These are phyloP conservation scores for Marasmius tenuissimus DNA, from an alignment of 1,284 basidiomycete species.

Conservation along the genomic window DNA sequence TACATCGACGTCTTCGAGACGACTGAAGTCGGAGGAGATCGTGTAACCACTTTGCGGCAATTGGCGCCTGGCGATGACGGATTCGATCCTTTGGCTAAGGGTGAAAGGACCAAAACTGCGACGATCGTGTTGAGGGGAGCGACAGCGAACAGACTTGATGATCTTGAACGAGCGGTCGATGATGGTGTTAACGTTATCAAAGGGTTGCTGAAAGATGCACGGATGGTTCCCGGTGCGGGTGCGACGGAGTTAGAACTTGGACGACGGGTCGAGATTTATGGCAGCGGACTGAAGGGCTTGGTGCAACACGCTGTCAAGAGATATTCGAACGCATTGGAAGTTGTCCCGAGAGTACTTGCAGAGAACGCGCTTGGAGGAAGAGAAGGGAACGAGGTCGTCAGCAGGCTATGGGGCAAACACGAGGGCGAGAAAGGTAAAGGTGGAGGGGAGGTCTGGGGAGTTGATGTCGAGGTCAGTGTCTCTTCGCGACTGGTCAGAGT, in stretches of 20 bases:
- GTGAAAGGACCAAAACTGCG: constrained; percentile 80
- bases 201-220: constrained; percentile 85
- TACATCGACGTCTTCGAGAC: constrained; percentile 94
- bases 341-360: constrained; percentile 90
- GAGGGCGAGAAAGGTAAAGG: constrained; percentile 56
- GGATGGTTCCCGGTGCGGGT: constrained; percentile 93
- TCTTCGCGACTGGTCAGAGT: constrained; percentile 8
- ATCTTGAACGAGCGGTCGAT: constrained; percentile 94
- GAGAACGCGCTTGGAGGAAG: constrained; percentile 93
- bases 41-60: constrained; percentile 95
- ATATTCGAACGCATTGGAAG: constrained; percentile 90
- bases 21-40: constrained; percentile 95
- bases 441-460: constrained; percentile 67
- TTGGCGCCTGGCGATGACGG: constrained; percentile 61
- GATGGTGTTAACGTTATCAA: constrained; percentile 98
- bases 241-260: constrained; percentile 93
- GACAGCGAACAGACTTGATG: constrained; percentile 93
- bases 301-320: constrained; percentile 93
- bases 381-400: constrained; percentile 91
- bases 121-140: constrained; percentile 98
- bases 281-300: constrained; percentile 87
- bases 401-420: constrained; percentile 88
- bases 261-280: constrained; percentile 81
- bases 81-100: constrained; percentile 47
- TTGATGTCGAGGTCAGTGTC: constrained; percentile 82